These are phyloP conservation scores for Trametes sp. DNA, from an alignment of 1,284 basidiomycete genomes.

Conservation along the genomic window DNA sequence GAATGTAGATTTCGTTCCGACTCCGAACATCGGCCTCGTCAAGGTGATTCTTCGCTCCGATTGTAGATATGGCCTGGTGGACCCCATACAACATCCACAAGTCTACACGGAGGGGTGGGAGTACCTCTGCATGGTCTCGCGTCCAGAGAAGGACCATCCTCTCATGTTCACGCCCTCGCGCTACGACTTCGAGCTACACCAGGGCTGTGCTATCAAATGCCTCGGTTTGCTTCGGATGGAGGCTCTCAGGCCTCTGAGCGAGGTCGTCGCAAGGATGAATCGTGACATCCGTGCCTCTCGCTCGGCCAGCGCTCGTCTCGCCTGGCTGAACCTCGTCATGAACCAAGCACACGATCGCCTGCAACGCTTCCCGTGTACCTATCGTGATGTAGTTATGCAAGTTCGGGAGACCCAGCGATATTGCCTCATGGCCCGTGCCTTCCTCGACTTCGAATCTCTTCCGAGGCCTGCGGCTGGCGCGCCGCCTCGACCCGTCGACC, in stretches of 20 bases:
- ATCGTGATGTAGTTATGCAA: slow-evolving; percentile 12
- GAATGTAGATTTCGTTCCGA: slow-evolving; percentile 17
- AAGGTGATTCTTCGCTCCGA: slow-evolving; percentile 13
- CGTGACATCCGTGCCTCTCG: too few relatives aligned
- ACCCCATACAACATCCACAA: slow-evolving; percentile 25
- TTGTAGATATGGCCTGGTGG: slow-evolving; percentile 14
- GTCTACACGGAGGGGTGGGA: background rate
- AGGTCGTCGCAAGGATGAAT: slow-evolving; percentile 2
- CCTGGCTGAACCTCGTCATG: slow-evolving; percentile 3
- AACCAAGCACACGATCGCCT: slow-evolving; percentile 9
- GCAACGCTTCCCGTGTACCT: slow-evolving; percentile 7
- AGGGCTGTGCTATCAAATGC: slow-evolving; percentile 1
- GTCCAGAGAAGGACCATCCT: background rate
- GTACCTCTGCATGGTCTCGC: background rate
- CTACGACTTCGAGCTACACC: background rate
- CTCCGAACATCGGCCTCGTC: slow-evolving; percentile 5
- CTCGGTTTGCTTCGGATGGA: background rate
- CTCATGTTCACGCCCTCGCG: background rate
- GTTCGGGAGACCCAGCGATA: slow-evolving; percentile 16
- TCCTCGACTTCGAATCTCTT: slow-evolving; percentile 3
- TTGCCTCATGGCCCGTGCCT: slow-evolving; percentile 12
- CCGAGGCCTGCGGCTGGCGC: background rate
- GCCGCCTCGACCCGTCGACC: background rate
- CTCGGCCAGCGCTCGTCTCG: background rate
- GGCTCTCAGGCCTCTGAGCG: background rate